Conservation (phyloP, 1,139 yeast genomes). For the Saccharomycopsis crataegensis region DNA sequence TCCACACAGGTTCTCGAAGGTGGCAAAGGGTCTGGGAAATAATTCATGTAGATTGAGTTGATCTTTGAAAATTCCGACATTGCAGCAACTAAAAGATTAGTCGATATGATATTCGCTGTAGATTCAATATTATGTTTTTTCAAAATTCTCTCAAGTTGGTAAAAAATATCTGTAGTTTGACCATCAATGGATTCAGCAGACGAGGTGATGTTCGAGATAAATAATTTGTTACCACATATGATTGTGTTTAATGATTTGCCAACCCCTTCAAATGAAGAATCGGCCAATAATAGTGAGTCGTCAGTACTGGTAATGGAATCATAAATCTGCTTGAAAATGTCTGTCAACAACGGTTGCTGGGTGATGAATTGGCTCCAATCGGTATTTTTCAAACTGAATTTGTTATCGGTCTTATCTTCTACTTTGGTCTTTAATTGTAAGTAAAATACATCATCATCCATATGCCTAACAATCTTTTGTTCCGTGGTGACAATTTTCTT, state of each 20-base stretch:
- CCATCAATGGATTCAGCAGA: constrained; percentile 29
- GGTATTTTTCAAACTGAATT: constrained; percentile 19
- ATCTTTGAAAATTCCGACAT: constrained; percentile 58
- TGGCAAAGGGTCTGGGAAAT: constrained; percentile 58
- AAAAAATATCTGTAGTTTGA: constrained; percentile 45
- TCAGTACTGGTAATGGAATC: neutral
- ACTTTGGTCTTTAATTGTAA: constrained; percentile 37
- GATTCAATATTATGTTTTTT: constrained; percentile 25
- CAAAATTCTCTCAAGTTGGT: constrained; percentile 32
- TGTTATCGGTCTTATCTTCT: constrained; percentile 25
- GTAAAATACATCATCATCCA: constrained; percentile 61
- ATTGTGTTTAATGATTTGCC: neutral
- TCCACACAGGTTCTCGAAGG: constrained; percentile 87
- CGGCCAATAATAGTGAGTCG: neutral
- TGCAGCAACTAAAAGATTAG: constrained; percentile 52
- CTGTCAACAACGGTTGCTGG: constrained; percentile 44
- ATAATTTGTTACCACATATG: constrained; percentile 31
- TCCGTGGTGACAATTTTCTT: constrained; percentile 43
- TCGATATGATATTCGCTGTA: constrained; percentile 43
- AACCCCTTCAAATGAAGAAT: neutral
- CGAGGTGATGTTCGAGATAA: constrained; percentile 45
- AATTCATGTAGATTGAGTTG: constrained; percentile 49
- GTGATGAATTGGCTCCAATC: constrained; percentile 29
- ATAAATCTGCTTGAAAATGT: constrained; percentile 37
- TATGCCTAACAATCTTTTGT: constrained; percentile 38